Base-by-base conservation (phyloP, 2,329 filamentous ascomycete genomes). In the Trichoderma atrobrunneum region DNA sequence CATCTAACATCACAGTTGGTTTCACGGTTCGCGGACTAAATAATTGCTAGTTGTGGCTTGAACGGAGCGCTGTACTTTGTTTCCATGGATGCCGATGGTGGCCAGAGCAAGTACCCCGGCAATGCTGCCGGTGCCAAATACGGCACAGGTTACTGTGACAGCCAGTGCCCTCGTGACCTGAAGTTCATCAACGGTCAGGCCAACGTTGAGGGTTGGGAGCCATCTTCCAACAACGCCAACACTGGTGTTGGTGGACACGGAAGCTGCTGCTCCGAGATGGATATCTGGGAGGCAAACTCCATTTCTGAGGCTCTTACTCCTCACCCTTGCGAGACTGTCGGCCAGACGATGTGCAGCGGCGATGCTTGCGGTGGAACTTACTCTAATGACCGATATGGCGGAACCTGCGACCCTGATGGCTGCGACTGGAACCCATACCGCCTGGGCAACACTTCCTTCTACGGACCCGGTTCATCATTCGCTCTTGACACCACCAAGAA, bases 371-470 rank as follows among this genome's bases (percentile, higher is more conserved):
- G 88, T 72, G 89, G 86, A 72, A 85, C 86, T 43, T 87, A 86
- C 77, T 83, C 81, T 67, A 68, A 76, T 64, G 81, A 85, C 76
- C 88, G 90, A 74, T 92, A 92, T 78, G 82, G 77, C 30, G 90
- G 90, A 68, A 81, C 87, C 72, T 92, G 91, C 79, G 91, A 92
- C 79, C 88, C 89, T 74, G 89, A 91, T 77, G 90, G 90, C 54
- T 92, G 91, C 77, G 90, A 92, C 80, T 92, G 90, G 86, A 91
- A 92, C 86, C 79, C 86, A 51, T 92, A 88, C 87, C 90, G 90
- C 78, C 85, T 88, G 84, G 91, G 90, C 74, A 86, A 89, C 81
- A 83, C 83, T 73, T 82, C 81, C 79, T 92, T 91, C 84, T 92
- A 88, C 82, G 91, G 90, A 67, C 77, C 75, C n/a, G 81, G 81